Base-by-base conservation (phyloP, 352 stramenopile genomes). In the Globisporangium megalacanthum region DNA sequence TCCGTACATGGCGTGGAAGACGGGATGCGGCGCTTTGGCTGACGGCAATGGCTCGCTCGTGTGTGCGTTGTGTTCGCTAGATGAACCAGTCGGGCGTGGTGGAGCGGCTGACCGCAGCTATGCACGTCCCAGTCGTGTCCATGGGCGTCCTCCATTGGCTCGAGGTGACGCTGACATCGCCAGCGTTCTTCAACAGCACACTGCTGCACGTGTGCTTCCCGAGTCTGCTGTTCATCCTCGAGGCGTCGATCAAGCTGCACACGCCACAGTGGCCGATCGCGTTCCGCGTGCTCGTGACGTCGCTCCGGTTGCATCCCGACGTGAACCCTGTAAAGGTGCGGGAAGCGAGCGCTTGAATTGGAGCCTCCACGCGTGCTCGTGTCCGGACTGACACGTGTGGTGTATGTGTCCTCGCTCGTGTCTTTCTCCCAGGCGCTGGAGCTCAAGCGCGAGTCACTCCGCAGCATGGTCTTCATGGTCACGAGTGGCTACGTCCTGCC, bases 401-500 rank as follows among this genome's bases (percentile, higher is more conserved):
- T n/a, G n/a, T n/a, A n/a, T n/a, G n/a, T 56, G n/a, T 13, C 6
- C 15, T 37, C 9, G 9, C 20, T 6, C 11, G 4, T 41, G 9
- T 9, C 3, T 35, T 41, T n/a, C 14, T 15, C 31, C 33, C 33
- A 83, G 73, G 79, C 81, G 15, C 67, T 95, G 0, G 85, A 95
- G 49, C 66, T 93, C 41, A 93, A 93, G 60, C 79, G 83, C 1
- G 85, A 95, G 59, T 87, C 83, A 15, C 70, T 95, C 44, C 77
- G 85, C 2, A 91, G 75, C 39, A 93, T 95, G 85, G 81, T 92
- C 19, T 90, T 88, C 54, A 88, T 95, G 76, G 91, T 95, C 61
- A 92, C 83, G 6, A 88, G 76, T 58, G 85, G 85, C 41, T 95
- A 95, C 42, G 83, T 95, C 7, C 59, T 95, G 19, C 85, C 85